phyloP scores from a whole-genome alignment of 2,329 filamentous ascomycete species.

The Fusarium albosuccineum region DNA sequence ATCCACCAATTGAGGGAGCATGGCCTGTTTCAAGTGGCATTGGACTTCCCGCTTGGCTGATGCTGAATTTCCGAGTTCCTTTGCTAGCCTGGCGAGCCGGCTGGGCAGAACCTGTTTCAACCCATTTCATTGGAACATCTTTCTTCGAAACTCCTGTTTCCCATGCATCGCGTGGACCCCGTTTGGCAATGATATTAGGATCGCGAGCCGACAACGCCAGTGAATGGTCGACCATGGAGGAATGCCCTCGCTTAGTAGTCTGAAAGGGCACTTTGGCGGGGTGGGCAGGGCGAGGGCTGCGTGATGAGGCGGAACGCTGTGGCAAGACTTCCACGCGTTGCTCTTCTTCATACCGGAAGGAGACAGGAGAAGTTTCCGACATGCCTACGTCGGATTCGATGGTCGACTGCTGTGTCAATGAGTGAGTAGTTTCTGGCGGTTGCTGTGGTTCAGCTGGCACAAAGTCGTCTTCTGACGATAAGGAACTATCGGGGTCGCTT shows the following conservation, averaged over 20 bases:
- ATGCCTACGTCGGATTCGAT: background rate
- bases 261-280: background rate
- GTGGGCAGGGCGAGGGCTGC: background rate
- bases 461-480: conserved; percentile 6
- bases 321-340: background rate
- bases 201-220: conserved; percentile 25
- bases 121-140: background rate
- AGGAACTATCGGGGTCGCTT: conserved; percentile 30
- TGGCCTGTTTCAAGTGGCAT: conserved; percentile 26
- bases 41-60: conserved; percentile 47
- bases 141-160: conserved; percentile 9
- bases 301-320: background rate
- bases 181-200: conserved; percentile 20
- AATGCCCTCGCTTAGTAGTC: background rate
- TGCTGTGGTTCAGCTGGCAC: background rate
- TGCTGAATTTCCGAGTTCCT: conserved; percentile 42
- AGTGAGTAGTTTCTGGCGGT: background rate
- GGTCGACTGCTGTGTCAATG: background rate
- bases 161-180: background rate
- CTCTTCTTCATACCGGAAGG: background rate
- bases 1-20: background rate
- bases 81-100: conserved; percentile 25
- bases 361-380: background rate
- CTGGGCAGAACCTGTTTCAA: background rate
- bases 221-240: background rate